These are phyloP conservation scores for Leucosporidium creatinivorum DNA, from an alignment of 768 basidiomycete genomes.

Conservation along the genomic window DNA sequence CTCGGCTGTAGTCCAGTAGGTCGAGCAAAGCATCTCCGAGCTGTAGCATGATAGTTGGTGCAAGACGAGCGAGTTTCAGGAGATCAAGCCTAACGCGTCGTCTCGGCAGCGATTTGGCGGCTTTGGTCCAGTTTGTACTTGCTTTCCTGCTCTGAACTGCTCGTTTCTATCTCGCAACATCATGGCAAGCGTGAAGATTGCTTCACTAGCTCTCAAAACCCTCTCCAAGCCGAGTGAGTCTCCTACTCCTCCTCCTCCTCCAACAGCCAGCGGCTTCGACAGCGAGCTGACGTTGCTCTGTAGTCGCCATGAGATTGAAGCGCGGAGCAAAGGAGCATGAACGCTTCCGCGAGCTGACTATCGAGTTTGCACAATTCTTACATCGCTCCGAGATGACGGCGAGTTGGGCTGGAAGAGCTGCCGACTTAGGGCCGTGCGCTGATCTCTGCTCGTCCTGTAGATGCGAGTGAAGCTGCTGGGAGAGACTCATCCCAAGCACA, in stretches of 20 bases:
- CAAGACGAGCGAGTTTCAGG: too few species aligned
- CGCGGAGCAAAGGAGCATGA: conserved; percentile 28
- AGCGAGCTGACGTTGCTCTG: neutral
- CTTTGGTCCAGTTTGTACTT: too few species aligned
- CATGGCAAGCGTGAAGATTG: conserved; percentile 14
- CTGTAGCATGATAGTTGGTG: too few species aligned
- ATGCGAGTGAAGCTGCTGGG: conserved; percentile 23
- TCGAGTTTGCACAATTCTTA: conserved; percentile 27
- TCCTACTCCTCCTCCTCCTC: too few species aligned
- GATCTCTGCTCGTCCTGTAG: neutral
- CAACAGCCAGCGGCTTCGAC: too few species aligned
- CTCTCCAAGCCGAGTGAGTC: conserved; percentile 14
- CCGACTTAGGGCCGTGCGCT: neutral
- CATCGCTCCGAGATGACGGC: conserved; percentile 30
- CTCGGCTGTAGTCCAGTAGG: too few species aligned
- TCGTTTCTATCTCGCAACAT: too few species aligned
- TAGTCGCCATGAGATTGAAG: conserved; percentile 27
- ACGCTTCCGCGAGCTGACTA: conserved; percentile 15
- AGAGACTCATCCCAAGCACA: conserved; percentile 21
- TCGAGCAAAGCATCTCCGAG: too few species aligned
- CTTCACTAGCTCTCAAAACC: conserved; percentile 23
- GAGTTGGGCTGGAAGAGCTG: neutral
- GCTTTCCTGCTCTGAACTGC: too few species aligned
- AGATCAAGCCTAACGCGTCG: too few species aligned
- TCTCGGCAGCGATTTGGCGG: too few species aligned